Base-by-base conservation (phyloP, 805 yeast genomes). In the Candida jianshihensis region DNA sequence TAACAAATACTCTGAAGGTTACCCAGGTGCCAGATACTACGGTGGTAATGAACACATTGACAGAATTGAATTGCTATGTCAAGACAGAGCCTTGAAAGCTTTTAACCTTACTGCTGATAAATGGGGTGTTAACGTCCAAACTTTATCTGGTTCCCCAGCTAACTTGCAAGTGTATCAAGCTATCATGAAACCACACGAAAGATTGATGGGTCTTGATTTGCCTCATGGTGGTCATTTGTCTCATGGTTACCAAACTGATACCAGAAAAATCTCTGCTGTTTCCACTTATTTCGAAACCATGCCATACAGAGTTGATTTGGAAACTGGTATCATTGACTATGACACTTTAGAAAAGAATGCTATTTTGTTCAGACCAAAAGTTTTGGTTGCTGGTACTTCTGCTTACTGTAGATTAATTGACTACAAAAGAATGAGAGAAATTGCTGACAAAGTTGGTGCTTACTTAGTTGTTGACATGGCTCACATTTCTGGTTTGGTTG, bases 151-250 rank as follows among this genome's bases (percentile, higher is more conserved):
- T 44, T 89, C 97, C 6, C 97, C 97, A 47, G 97, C 97, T 37
- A 90, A 90, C 64, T 72, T 90, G 60, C 86, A 90, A 53, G 88
- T 88, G 24, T 90, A 90, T 64, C 84, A 88, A 39, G 94, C 97
- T 21, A 63, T 90, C 33, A 64, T 90, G 75, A 81, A 83, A 52
- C 87, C 83, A 34, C 92, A 88, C 47, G 97, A 88, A 55, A 78
- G 97, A 61, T 64, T 90, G 47, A 90, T 90, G 98, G 98, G 98
- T 52, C 76, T 92, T 49, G 97, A 90, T 59, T 73, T 92, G 59
- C 98, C 98, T 51, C 97, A 92, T 57, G 98, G 98, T 56, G 98
- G 98, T 54, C 98, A 92, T 64, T 74, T 92, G 63, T 87, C 96
- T 38, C 98, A 92, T 66, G 98, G 98, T 51, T 92, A 92, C 70